Conservation (phyloP, 129 eudicot species). For the Silybum marianum region DNA sequence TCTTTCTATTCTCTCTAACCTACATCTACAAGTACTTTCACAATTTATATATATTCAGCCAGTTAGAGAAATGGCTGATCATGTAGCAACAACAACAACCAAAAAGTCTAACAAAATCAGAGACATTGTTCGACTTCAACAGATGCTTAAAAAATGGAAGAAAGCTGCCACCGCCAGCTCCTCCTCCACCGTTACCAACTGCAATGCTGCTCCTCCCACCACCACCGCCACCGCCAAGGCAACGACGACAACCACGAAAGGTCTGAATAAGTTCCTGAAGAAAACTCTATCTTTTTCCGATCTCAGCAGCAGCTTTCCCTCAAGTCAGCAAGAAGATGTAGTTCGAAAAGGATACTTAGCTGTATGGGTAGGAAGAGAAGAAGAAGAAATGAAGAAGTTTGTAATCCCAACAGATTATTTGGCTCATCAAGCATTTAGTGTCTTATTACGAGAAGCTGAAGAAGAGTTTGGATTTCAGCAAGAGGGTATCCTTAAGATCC, state of each 20-base stretch:
- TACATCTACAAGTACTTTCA: not conserved
- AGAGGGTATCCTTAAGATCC: slow-evolving; percentile 84
- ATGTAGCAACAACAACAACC: slow-evolving; percentile 28
- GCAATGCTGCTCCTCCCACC: not conserved
- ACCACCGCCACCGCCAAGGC: not conserved
- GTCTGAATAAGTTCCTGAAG: slow-evolving; percentile 74
- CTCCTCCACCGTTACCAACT: slow-evolving; percentile 22
- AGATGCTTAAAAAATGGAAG: slow-evolving; percentile 91
- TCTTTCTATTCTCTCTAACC: not conserved
- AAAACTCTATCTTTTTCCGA: slow-evolving; percentile 87
- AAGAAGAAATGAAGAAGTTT: slow-evolving; percentile 56
- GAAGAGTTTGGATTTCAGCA: slow-evolving; percentile 98
- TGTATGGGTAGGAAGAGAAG: slow-evolving; percentile 70
- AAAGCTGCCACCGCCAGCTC: slow-evolving; percentile 58
- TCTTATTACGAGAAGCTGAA: slow-evolving; percentile 76
- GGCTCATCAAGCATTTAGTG: slow-evolving; percentile 70
- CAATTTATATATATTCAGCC: not conserved
- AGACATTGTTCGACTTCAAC: slow-evolving; percentile 94
- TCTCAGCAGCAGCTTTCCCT: not conserved
- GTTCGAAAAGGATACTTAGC: slow-evolving; percentile 89
- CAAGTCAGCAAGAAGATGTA: not conserved
- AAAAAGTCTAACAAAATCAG: slow-evolving; percentile 86
- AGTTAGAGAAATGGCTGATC: slow-evolving; percentile 20
- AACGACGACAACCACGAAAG: slow-evolving; percentile 22
- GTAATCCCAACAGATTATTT: slow-evolving; percentile 85